A percentile compares a stretch with the other conserved stretches of the same genome.
These are phyloP conservation scores for Margaritispora aquatica DNA, from an alignment of 495 filamentous ascomycete species.

Conservation along the genomic window DNA sequence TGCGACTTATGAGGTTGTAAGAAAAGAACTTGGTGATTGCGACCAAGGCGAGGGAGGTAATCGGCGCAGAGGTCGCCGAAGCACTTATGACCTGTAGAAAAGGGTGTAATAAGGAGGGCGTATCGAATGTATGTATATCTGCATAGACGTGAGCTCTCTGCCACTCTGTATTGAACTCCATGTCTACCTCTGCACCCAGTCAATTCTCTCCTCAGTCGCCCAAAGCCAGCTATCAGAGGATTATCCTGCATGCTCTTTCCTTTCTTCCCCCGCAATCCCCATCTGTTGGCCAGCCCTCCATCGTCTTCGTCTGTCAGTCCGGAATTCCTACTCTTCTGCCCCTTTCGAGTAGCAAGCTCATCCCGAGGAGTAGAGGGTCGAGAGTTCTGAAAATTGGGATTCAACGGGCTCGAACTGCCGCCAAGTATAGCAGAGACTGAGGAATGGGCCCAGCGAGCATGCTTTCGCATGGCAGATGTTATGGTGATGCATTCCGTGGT, in stretches of 20 bases:
- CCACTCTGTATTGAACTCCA: background rate
- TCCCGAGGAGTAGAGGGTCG: constrained; percentile 24
- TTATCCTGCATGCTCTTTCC: constrained; percentile 99
- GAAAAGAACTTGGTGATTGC: constrained; percentile 97
- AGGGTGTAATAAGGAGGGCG: constrained; percentile 82
- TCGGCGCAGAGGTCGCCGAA: constrained; percentile 91
- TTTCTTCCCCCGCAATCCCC: constrained; percentile 93
- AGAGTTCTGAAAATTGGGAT: constrained; percentile 25
- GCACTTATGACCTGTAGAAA: constrained; percentile 97
- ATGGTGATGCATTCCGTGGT: constrained; percentile 99
- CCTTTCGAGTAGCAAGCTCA: constrained; percentile 12
- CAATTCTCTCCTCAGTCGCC: constrained; percentile 80
- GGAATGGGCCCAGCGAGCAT: constrained; percentile 92
- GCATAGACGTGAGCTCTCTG: constrained; percentile 8
- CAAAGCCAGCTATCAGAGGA: constrained; percentile 92
- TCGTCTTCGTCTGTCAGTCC: constrained; percentile 40
- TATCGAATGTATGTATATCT: constrained; percentile 89
- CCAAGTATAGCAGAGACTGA: constrained; percentile 95
- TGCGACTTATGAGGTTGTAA: constrained; percentile 79
- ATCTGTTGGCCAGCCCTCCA: constrained; percentile 43
- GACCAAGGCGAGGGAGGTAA: constrained; percentile 88
- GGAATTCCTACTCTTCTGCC: constrained; percentile 40
- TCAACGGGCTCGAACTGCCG: constrained; percentile 44
- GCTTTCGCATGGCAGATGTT: constrained; percentile 96
- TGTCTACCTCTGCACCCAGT: constrained; percentile 72